Evolutionary conservation across 2,329 filamentous ascomycete species (phyloP).

Genomic region (Sporothrix brasiliensis): DNA sequence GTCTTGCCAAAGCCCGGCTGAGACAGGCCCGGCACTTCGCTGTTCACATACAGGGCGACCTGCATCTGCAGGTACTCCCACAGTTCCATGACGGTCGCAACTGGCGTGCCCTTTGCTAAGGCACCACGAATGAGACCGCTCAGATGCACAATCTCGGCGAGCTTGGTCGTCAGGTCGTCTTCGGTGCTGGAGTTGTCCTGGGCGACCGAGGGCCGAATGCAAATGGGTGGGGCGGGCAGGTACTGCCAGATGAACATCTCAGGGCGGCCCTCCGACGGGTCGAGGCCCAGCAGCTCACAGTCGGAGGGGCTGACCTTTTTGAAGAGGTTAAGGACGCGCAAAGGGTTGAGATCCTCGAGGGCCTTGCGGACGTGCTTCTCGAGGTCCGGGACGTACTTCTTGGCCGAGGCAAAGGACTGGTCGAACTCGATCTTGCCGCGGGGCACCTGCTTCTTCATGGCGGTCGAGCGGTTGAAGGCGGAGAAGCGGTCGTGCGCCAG

Average conservation of each 20-base stretch:
- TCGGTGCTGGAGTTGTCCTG: slow-evolving; percentile 94
- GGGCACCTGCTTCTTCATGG: slow-evolving; percentile 80
- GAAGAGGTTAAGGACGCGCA: slow-evolving; percentile 88
- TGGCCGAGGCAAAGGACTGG: slow-evolving; percentile 78
- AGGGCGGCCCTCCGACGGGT: slow-evolving; percentile 82
- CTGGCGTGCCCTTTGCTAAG: slow-evolving; percentile 77
- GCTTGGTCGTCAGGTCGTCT: slow-evolving; percentile 93
- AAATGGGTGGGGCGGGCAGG: slow-evolving; percentile 89
- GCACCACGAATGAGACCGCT: slow-evolving; percentile 85
- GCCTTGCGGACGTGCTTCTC: slow-evolving; percentile 91
- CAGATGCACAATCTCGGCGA: slow-evolving; percentile 94
- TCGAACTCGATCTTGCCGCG: slow-evolving; percentile 83
- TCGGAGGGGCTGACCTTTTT: slow-evolving; percentile 82
- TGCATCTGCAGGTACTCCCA: slow-evolving; percentile 97
- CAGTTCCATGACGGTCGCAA: slow-evolving; percentile 93
- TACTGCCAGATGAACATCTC: slow-evolving; percentile 99
- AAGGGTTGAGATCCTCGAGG: slow-evolving; percentile 89
- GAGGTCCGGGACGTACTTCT: slow-evolving; percentile 75
- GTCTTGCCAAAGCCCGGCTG: slow-evolving; percentile 85
- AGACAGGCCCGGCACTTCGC: slow-evolving; percentile 88
- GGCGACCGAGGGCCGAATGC: slow-evolving; percentile 88
- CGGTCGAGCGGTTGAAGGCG: slow-evolving; percentile 83
- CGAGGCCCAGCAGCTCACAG: slow-evolving; percentile 87
- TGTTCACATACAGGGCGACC: slow-evolving; percentile 97
- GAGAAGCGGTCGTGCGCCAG: slow-evolving; percentile 92